Base-by-base conservation (phyloP, 345 rosid species). In the Alliaria petiolata region DNA sequence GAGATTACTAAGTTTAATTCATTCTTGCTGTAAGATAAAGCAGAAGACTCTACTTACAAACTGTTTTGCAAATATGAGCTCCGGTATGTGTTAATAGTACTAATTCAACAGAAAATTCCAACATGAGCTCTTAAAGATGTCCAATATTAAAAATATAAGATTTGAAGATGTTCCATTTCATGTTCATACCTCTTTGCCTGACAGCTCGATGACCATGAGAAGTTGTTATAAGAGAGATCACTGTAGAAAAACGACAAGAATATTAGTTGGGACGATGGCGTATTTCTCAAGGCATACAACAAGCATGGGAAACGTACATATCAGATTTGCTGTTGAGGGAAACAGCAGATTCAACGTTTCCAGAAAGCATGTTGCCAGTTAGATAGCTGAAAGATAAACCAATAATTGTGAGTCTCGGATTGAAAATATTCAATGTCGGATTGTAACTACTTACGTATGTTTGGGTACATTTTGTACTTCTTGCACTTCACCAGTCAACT, bases 211-310 rank as follows among this genome's bases (percentile, higher is more conserved):
- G 63, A 63, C 56, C 44, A 42, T n/a, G 76, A 62, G 46, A 72
- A 72, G 55, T 63, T 63, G 49, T 72, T 72, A 8, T 35, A 44
- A 43, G 76, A 72, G 62, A 72, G 55, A 72, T 72, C 76, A 54
- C 70, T 51, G 3, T 49, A 15, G n/a, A 46, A 62, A 47, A 25
- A 6, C 19, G 8, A 50, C 9, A 12, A 34, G 6, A 47, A 26
- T 7, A 57, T 58, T 70, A 46, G 36, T 9, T 62, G 10, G 14
- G 13, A 70, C 50, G 40, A 14, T 5, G 4, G 0, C 5, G 7
- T 31, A 28, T 14, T 7, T 38, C 6, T 49, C 53, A 49, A 49
- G 53, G 7, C 30, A 49, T 22, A 49, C n/a, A 20, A 49, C 20
- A 14, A 49, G 53, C 14, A 10, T 6, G 30, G 11, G n/a, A 45